These are phyloP conservation scores for Hyaloperonospora arabidopsidis DNA, from an alignment of 352 stramenopile genomes.

Conservation along the genomic window DNA sequence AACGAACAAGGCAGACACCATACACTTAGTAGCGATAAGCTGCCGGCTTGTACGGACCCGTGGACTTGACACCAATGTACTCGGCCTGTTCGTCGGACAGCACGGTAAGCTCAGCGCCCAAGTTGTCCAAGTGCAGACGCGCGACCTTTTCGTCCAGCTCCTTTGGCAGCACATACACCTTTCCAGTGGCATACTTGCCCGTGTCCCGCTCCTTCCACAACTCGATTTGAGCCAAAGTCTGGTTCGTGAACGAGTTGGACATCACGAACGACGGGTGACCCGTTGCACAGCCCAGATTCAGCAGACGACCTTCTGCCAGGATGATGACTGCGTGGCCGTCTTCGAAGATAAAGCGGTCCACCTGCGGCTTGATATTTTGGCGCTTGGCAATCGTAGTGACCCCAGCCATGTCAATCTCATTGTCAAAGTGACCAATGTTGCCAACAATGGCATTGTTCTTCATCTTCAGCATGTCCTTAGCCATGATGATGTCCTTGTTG, in stretches of 20 bases:
- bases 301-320: slow-evolving; percentile 94
- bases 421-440: slow-evolving; percentile 99
- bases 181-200: slow-evolving; percentile 92
- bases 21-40: slow-evolving; percentile 96
- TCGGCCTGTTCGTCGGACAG: slow-evolving; percentile 94
- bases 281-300: slow-evolving; percentile 98
- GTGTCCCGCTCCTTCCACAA: slow-evolving; percentile 94
- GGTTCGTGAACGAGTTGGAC: slow-evolving; percentile 99
- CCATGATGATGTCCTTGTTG: slow-evolving; percentile 99
- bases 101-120: slow-evolving; percentile 94
- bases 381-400: slow-evolving; percentile 83
- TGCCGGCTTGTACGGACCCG: slow-evolving; percentile 95
- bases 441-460: slow-evolving; percentile 99
- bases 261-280: slow-evolving; percentile 99
- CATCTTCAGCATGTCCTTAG: slow-evolving; percentile 94
- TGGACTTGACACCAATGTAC: slow-evolving; percentile 93
- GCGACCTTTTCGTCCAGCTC: slow-evolving; percentile 98
- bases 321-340: slow-evolving; percentile 95
- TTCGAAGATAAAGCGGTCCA: slow-evolving; percentile 96
- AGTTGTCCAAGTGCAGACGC: slow-evolving; percentile 91
- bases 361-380: slow-evolving; percentile 99
- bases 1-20: slow-evolving; percentile 3
- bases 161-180: slow-evolving; percentile 98
- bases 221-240: slow-evolving; percentile 97
- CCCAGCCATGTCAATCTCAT: slow-evolving; percentile 98